phyloP scores from a whole-genome alignment of 768 basidiomycete species.

The Serendipita sp. region DNA sequence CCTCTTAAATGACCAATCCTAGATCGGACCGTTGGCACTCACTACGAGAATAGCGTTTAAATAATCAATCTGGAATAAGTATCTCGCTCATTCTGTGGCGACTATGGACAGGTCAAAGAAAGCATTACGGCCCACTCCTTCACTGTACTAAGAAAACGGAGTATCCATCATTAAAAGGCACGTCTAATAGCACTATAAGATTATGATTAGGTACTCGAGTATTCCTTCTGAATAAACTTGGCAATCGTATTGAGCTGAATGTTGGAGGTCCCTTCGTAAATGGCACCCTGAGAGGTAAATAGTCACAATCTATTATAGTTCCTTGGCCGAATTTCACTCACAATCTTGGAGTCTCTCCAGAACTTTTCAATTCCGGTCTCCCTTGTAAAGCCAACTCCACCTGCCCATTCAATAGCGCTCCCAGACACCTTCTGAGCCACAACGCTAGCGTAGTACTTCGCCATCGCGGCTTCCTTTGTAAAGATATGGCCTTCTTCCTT shows the following conservation, averaged over 20 bases:
- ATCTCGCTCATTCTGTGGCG: no score
- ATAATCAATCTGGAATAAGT: no score
- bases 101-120: no score
- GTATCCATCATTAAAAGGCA: not conserved
- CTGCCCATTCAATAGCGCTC: conserved; percentile 89
- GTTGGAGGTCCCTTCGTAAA: conserved; percentile 93
- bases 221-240: conserved; percentile 74
- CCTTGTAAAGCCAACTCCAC: conserved; percentile 80
- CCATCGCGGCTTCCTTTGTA: conserved; percentile 93
- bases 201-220: conserved; percentile 24
- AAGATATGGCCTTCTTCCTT: conserved; percentile 83
- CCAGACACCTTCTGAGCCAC: conserved; percentile 83
- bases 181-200: not conserved
- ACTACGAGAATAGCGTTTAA: no score
- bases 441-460: conserved; percentile 81
- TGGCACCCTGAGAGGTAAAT: conserved; percentile 45
- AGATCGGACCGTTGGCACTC: no score
- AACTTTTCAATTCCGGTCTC: conserved; percentile 94
- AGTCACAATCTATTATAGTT: not conserved
- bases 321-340: conserved; percentile 23
- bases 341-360: conserved; percentile 94
- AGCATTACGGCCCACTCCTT: no score
- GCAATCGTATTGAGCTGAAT: conserved; percentile 96
- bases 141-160: no score
- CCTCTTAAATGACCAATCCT: no score